Conservation (phyloP, 2,329 filamentous ascomycete species). For the Keithomyces neogunnii region DNA sequence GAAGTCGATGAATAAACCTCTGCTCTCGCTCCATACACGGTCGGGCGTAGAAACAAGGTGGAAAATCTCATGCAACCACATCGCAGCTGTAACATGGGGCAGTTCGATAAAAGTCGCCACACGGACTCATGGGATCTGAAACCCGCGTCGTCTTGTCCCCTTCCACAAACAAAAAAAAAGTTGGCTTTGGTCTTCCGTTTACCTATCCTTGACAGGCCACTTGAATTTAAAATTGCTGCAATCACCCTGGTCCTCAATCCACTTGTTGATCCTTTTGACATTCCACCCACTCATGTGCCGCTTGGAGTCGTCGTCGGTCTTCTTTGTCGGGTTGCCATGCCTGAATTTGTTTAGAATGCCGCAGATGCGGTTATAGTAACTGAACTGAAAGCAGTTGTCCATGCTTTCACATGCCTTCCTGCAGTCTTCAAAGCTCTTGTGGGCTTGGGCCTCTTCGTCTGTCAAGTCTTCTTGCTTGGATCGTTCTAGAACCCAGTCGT, state of each 20-base stretch:
- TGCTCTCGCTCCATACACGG: too few species aligned
- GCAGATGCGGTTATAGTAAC: slow-evolving; percentile 31
- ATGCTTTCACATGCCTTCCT: slow-evolving; percentile 32
- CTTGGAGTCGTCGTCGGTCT: slow-evolving; percentile 18
- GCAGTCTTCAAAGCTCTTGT: slow-evolving; percentile 34
- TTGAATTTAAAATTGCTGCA: slow-evolving; percentile 17
- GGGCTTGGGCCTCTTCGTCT: slow-evolving; percentile 30
- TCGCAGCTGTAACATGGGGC: too few species aligned
- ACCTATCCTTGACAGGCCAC: slow-evolving; percentile 1
- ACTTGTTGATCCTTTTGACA: slow-evolving; percentile 29
- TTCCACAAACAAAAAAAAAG: background rate
- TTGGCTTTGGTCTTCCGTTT: background rate
- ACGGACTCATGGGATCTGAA: too few species aligned
- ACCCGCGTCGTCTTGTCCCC: background rate
- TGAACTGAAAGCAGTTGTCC: slow-evolving; percentile 31
- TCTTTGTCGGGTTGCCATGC: slow-evolving; percentile 29
- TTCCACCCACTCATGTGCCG: slow-evolving; percentile 32
- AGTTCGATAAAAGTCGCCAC: too few species aligned
- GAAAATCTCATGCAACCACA: too few species aligned
- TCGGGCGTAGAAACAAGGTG: too few species aligned
- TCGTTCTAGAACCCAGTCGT: slow-evolving; percentile 20
- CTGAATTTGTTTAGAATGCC: slow-evolving; percentile 24
- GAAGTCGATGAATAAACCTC: too few species aligned
- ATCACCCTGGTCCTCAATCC: slow-evolving; percentile 27
- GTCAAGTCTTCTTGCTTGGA: slow-evolving; percentile 25